Conservation (phyloP, 1,284 basidiomycete genomes). For the Ustilago esculenta region DNA sequence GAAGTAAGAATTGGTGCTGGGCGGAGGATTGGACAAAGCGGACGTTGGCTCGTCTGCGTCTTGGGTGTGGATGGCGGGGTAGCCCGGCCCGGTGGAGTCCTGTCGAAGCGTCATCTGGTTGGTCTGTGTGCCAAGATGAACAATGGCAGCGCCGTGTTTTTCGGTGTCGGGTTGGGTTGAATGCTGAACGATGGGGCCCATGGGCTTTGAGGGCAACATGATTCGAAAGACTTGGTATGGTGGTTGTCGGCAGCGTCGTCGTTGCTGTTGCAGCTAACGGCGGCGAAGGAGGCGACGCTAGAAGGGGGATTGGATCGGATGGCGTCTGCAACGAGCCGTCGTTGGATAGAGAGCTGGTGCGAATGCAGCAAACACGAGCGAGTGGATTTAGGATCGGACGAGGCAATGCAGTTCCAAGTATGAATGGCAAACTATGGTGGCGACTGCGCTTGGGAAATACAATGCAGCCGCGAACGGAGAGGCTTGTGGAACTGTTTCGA, state of each 20-base stretch:
- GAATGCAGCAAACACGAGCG: too few relatives aligned
- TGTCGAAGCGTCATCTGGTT: constrained; percentile 48
- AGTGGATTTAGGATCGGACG: too few relatives aligned
- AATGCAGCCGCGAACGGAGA: too few relatives aligned
- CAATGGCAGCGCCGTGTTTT: constrained; percentile 19
- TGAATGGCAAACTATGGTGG: too few relatives aligned
- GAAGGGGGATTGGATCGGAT: too few relatives aligned
- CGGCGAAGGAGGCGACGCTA: not conserved
- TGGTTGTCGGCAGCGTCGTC: not conserved
- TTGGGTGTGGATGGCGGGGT: constrained; percentile 26
- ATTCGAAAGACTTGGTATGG: not conserved
- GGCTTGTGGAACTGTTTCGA: too few relatives aligned
- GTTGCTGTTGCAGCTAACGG: constrained; percentile 5
- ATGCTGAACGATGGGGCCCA: constrained; percentile 50
- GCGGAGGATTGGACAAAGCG: too few relatives aligned
- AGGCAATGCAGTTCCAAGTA: too few relatives aligned
- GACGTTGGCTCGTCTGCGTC: constrained; percentile 2
- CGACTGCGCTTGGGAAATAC: too few relatives aligned
- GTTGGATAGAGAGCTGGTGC: too few relatives aligned
- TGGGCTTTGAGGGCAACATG: constrained; percentile 56
- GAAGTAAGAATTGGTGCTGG: not conserved
- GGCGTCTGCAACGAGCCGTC: too few relatives aligned
- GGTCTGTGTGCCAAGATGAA: constrained; percentile 41
- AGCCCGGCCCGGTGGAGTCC: constrained; percentile 46
- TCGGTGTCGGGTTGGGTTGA: constrained; percentile 18